These are phyloP conservation scores for Diaporthe australafricana DNA, from an alignment of 2,329 filamentous ascomycete species.

Conservation along the genomic window DNA sequence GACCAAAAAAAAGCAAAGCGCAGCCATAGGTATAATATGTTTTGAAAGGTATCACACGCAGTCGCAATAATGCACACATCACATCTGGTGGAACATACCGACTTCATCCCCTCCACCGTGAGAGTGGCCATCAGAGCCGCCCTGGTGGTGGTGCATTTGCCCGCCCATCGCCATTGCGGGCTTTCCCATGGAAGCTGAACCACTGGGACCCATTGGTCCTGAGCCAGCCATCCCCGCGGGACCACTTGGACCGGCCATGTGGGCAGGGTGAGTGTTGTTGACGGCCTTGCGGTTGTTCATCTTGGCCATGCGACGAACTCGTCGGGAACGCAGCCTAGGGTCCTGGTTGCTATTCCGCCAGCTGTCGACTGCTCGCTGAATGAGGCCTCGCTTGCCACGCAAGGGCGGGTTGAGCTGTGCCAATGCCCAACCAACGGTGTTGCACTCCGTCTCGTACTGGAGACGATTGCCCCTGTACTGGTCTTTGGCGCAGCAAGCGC, in stretches of 20 bases:
- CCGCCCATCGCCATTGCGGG: conserved; percentile 76
- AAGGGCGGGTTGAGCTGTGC: conserved; percentile 92
- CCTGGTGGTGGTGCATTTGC: conserved; percentile 80
- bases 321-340: conserved; percentile 86
- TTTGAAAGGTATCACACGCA: conserved; percentile 44
- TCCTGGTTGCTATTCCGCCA: conserved; percentile 99
- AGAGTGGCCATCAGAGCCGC: conserved; percentile 74
- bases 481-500: conserved; percentile 94
- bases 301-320: conserved; percentile 96
- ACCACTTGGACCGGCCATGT: conserved; percentile 68
- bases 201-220: conserved; percentile 70
- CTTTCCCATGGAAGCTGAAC: conserved; percentile 70
- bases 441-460: conserved; percentile 98
- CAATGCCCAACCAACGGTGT: conserved; percentile 98
- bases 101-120: conserved; percentile 83
- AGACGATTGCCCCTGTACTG: conserved; percentile 96
- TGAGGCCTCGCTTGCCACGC: conserved; percentile 92
- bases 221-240: conserved; percentile 74
- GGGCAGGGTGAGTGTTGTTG: conserved; percentile 65
- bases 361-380: conserved; percentile 96
- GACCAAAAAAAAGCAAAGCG: conserved; percentile 44
- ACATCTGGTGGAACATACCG: conserved; percentile 99
- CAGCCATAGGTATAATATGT: conserved; percentile 47
- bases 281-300: conserved; percentile 87
- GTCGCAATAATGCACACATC: conserved; percentile 61